A percentile compares a stretch with the other conserved stretches of the same genome.
phyloP scores from a whole-genome alignment of 2,329 filamentous ascomycete genomes.

The Aspergillus flavus region DNA sequence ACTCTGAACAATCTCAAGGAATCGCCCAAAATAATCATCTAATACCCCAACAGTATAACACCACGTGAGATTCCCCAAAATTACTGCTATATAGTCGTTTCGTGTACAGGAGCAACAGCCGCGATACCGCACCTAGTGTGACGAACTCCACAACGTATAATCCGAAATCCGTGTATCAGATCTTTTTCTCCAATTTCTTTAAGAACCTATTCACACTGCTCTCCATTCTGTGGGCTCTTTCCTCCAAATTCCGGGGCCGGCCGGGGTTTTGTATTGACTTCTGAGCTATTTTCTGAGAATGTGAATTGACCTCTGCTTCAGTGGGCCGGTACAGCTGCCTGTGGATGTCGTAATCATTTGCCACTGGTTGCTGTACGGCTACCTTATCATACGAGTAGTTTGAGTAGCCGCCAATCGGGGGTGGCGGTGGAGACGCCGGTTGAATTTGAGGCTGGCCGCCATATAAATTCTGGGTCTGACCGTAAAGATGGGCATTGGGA shows the following conservation, averaged over 20 bases:
- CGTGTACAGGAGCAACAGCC: neutral
- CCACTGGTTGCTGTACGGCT: slow-evolving; percentile 21
- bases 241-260: slow-evolving; percentile 41
- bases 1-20: neutral
- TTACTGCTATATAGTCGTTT: neutral
- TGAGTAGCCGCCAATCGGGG: slow-evolving; percentile 41
- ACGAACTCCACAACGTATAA: neutral
- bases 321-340: slow-evolving; percentile 51
- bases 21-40: neutral
- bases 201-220: slow-evolving; percentile 48
- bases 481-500: slow-evolving; percentile 40
- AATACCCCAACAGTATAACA: neutral
- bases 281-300: slow-evolving; percentile 39
- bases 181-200: slow-evolving; percentile 49
- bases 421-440: slow-evolving; percentile 21
- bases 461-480: slow-evolving; percentile 32
- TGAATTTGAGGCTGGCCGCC: slow-evolving; percentile 20
- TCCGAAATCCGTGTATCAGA: slow-evolving; percentile 18
- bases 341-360: slow-evolving; percentile 47
- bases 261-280: slow-evolving; percentile 36
- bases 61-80: neutral
- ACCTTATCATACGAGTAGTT: slow-evolving; percentile 46
- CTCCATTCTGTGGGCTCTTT: slow-evolving; percentile 42
- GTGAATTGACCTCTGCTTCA: slow-evolving; percentile 42
- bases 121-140: neutral